Evolutionary conservation across 2,329 filamentous ascomycete species (phyloP), one percentile per base, ranked within the genome.

Genomic region (Fusarium sp.): DNA sequence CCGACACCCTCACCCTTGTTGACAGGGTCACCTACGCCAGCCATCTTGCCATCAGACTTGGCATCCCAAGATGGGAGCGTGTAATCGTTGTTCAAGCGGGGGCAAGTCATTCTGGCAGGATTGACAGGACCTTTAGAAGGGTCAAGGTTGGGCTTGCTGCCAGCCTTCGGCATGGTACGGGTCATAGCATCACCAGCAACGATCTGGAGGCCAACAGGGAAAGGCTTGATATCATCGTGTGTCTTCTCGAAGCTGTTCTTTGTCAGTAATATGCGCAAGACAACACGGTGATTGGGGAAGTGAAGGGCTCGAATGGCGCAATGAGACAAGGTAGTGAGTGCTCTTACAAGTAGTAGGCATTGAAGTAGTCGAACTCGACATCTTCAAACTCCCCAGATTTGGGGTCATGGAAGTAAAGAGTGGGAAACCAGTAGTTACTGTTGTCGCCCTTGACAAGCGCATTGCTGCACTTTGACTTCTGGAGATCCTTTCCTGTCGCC

Each of bases 371-470:
- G 70, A 93, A 83, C 50, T 90, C 86, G 24, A 95, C 93, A 41
- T 87, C 86, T 81, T 91, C 89, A 75, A 94, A 90, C 58, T 86
- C 87, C 55, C 88, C 89, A 73, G 91, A 89, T 75, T 87, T 83
- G 77, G 90, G 87, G 73, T 92, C 88, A 74, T 87, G 84, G 82
- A 92, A 94, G 83, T 91, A 95, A 6, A 95, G 83, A 35, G 86
- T 85, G 4, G 93, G 93, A 63, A 91, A 90, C 93, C 93, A 95
- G 85, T 96, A 95, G 82, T 92, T 92, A 75, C 89, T 92, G 79
- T 90, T 86, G 82, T 95, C 93, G 62, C 89, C 89, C 76, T 87
- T 90, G 79, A 93, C 86, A 69, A 87, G 87, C 80, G 93, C 92
- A 39, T 91, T 93, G 55, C 90, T 93, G 86, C 93, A 96, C 32